Conservation (phyloP, 2,329 filamentous ascomycete species). For the Fusarium duplospermum region DNA sequence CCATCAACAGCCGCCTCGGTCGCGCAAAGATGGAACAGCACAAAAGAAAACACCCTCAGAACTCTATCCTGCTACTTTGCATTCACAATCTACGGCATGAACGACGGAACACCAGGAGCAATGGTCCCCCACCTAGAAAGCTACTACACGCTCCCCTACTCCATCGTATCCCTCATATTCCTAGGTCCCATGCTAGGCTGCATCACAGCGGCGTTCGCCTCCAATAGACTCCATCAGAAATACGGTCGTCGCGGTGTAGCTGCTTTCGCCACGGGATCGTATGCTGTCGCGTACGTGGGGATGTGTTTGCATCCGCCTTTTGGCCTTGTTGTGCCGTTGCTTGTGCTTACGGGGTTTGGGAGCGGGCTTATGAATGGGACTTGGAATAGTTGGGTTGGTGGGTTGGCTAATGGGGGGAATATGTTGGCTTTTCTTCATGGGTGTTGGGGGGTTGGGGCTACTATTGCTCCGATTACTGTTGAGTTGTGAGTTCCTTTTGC, state of each 20-base stretch:
- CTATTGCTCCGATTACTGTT: neutral
- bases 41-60: neutral
- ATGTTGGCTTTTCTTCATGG: neutral
- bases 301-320: neutral
- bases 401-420: neutral
- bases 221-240: neutral
- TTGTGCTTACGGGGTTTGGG: neutral
- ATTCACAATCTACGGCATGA: conserved; percentile 14
- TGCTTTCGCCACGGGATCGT: neutral
- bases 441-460: neutral
- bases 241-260: neutral
- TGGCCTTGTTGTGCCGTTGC: neutral
- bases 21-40: conserved; percentile 2
- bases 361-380: neutral
- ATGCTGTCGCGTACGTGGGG: neutral
- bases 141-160: conserved; percentile 3
- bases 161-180: conserved; percentile 2
- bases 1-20: neutral
- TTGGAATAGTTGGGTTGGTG: conserved; percentile 2
- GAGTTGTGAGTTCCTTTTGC: neutral
- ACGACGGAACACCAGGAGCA: conserved; percentile 10
- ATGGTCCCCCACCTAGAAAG: neutral
- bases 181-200: conserved; percentile 2
- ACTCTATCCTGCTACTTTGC: conserved; percentile 5
- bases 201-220: neutral